phyloP scores from a whole-genome alignment of 2,329 filamentous ascomycete species.

The Mycosphaerella sp. region DNA sequence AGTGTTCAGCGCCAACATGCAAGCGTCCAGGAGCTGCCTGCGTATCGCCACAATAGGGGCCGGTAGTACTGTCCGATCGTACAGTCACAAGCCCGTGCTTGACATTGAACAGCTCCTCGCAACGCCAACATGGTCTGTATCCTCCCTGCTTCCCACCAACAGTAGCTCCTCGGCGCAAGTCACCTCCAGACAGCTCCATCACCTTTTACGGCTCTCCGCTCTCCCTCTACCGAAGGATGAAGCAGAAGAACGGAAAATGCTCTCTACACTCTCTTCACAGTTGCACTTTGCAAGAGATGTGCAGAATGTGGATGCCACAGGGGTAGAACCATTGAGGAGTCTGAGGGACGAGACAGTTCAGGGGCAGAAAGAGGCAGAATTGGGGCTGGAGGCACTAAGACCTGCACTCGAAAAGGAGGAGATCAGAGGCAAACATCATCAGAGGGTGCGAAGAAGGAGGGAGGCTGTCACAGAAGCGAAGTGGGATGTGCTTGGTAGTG shows the following conservation, averaged over 20 bases:
- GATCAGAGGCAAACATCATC: conserved; percentile 48
- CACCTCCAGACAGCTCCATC: conserved; percentile 63
- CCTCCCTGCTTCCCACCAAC: conserved; percentile 57
- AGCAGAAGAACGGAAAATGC: conserved; percentile 62
- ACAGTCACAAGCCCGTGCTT: background rate
- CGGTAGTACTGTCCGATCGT: background rate
- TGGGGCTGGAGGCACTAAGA: conserved; percentile 53
- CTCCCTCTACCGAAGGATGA: conserved; percentile 62
- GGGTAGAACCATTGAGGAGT: conserved; percentile 65
- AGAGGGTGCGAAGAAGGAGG: conserved; percentile 45
- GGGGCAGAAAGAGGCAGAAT: conserved; percentile 50
- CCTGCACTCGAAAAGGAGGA: conserved; percentile 56
- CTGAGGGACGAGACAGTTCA: conserved; percentile 71
- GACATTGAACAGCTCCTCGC: conserved; percentile 47
- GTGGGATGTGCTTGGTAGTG: conserved; percentile 65
- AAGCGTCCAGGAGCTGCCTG: background rate
- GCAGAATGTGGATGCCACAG: conserved; percentile 67
- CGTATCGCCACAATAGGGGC: background rate
- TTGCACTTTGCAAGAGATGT: conserved; percentile 86
- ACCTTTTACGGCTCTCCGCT: conserved; percentile 83
- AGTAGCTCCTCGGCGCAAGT: conserved; percentile 40
- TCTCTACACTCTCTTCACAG: conserved; percentile 65
- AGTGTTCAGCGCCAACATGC: background rate
- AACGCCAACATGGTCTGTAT: conserved; percentile 76
- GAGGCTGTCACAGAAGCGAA: conserved; percentile 51